Evolutionary conservation across 768 basidiomycete genomes (phyloP), one percentile per base, ranked within the genome.

Genomic region (Crassisporium funariophilum): DNA sequence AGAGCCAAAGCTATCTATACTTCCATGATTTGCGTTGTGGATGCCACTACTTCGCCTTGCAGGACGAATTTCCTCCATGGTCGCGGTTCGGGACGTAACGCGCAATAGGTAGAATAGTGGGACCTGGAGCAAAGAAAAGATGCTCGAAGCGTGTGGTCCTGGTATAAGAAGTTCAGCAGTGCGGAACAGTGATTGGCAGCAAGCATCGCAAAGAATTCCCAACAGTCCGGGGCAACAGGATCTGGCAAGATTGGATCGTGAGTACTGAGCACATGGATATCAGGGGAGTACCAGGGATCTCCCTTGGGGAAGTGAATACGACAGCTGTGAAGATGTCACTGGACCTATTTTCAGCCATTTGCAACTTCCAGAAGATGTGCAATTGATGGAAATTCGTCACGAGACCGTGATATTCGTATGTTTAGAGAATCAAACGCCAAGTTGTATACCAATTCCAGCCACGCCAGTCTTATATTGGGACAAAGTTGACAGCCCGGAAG

Each of bases 21-120:
- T 66, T 42, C 60, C 58, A 38, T 62, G 31, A 41, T 58, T 50
- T 34, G 56, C 41, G 16, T 66, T 62, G 49, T 68, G 68, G 24
- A 71, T 53, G 27, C 67, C 67, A 49, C 70, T 73, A 45, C 64
- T 70, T 36, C 58, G 67, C 41, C 71, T 61, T 34, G 66, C 66
- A 44, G 64, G 61, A 36, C 46, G 56, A 43, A 53, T 47, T 50
- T 70, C 57, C 47, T 72, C 69, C 71, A 72, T 74, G 33, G 49
- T 58, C 54, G 54, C 56, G 58, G 48, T 46, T 36, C 29, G 15
- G 49, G 48, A 46, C 27, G 38, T n/a, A 22, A 51, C 25, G 44
- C 29, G 48, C 17, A 49, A 54, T 45, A 45, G 39, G 24, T 19
- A 44, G 39, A 35, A 31, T 33, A 47, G 33, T 33, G 53, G 54